Evolutionary conservation across 352 stramenopile species (phyloP).

Genomic region (Phytophthora quininea): DNA sequence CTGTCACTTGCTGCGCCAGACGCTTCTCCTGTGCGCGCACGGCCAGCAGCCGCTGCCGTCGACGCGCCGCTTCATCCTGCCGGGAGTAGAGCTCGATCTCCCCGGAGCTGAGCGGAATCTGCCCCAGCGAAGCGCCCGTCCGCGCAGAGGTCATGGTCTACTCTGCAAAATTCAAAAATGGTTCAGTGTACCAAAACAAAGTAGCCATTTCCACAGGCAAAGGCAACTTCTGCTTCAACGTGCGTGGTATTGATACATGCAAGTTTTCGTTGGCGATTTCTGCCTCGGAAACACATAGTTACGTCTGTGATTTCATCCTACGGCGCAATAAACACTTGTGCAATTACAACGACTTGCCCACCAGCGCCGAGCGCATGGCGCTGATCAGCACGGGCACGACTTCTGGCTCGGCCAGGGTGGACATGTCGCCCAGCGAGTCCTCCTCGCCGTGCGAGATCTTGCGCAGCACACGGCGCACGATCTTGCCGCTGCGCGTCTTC

Average conservation of each 20-base stretch:
- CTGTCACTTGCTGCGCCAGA: slow-evolving; percentile 69
- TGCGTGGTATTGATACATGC: slow-evolving; percentile 36
- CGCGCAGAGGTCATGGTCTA: neutral
- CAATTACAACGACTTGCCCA: slow-evolving; percentile 67
- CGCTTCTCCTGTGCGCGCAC: slow-evolving; percentile 67
- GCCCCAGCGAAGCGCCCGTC: slow-evolving; percentile 30
- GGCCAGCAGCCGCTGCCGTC: slow-evolving; percentile 55
- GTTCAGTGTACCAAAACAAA: slow-evolving; percentile 6
- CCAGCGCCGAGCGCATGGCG: slow-evolving; percentile 80
- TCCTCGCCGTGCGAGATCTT: slow-evolving; percentile 97
- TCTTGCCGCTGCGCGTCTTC: slow-evolving; percentile 98
- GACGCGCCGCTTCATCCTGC: slow-evolving; percentile 60
- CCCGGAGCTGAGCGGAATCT: slow-evolving; percentile 67
- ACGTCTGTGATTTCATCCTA: slow-evolving; percentile 17
- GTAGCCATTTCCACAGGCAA: neutral
- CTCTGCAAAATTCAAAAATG: slow-evolving; percentile 6
- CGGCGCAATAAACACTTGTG: slow-evolving; percentile 17
- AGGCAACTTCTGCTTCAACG: neutral
- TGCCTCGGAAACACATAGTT: slow-evolving; percentile 24
- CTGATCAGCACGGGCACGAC: slow-evolving; percentile 95
- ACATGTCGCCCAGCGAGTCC: slow-evolving; percentile 96
- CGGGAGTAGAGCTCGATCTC: slow-evolving; percentile 65
- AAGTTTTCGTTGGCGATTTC: slow-evolving; percentile 14
- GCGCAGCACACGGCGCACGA: slow-evolving; percentile 98
- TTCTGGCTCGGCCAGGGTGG: slow-evolving; percentile 95